These are phyloP conservation scores for Allomyces macrogynus DNA, from an alignment of 192 early-diverging fungal genomes.

Conservation along the genomic window DNA sequence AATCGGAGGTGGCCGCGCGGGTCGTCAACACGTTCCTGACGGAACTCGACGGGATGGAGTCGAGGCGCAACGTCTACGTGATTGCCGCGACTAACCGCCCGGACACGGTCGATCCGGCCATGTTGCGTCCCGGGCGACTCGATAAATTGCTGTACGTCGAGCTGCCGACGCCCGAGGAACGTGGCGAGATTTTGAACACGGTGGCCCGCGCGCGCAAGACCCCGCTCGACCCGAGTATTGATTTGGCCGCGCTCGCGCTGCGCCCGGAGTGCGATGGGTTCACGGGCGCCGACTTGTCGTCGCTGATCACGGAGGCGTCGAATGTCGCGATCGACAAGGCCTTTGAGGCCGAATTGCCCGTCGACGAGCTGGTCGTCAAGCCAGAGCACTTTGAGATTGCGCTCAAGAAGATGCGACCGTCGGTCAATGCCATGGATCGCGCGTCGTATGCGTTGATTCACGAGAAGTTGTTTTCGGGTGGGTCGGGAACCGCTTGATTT, in stretches of 20 bases:
- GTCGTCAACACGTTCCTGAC: conserved; percentile 95
- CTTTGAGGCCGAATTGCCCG: not conserved
- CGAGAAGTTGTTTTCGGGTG: not conserved
- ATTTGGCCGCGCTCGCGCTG: conserved; percentile 18
- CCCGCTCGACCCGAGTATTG: conserved; percentile 41
- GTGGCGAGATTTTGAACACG: conserved; percentile 66
- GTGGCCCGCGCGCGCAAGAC: conserved; percentile 41
- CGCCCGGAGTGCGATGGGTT: conserved; percentile 30
- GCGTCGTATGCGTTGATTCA: not conserved
- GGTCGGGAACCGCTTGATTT: not conserved
- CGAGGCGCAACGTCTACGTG: conserved; percentile 73
- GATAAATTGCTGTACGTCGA: conserved; percentile 97
- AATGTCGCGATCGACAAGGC: conserved; percentile 1
- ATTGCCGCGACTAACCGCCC: conserved; percentile 96
- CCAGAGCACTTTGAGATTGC: not conserved
- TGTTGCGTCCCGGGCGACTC: conserved; percentile 88
- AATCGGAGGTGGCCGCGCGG: conserved; percentile 74
- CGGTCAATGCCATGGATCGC: not conserved
- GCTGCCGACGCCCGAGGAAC: conserved; percentile 57
- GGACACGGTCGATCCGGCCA: conserved; percentile 92
- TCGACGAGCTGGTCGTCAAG: not conserved
- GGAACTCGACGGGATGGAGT: conserved; percentile 87
- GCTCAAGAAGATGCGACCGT: not conserved
- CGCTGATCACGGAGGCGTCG: conserved; percentile 26
- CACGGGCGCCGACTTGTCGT: conserved; percentile 36